Evolutionary conservation across 2,329 filamentous ascomycete species (phyloP), one percentile per base, ranked within the genome.

Genomic region (Epichloe baconii): DNA sequence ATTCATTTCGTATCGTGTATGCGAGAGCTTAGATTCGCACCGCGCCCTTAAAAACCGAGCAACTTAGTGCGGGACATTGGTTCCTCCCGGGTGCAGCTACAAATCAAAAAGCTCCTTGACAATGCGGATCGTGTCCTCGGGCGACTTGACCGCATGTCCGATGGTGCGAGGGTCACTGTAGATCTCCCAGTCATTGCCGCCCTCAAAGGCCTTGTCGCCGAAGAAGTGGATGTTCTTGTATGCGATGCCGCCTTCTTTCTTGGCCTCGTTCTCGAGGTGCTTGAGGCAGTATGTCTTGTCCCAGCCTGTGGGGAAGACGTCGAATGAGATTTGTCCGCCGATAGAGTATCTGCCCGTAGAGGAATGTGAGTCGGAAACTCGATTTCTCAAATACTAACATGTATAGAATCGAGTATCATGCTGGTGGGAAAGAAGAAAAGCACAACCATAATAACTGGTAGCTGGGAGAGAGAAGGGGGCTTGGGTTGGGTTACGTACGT

Each of bases 181-280:
- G 65, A 98, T 96, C 74, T 97, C 91, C 66, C 83, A 91, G 71
- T 98, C 93, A 68, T 97, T 98, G 55, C 93, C 93, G 56, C 93
- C 91, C 67, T 83, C 71, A 65, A 81, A 83, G 26, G 87, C 87
- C 83, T 97, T 98, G 77, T 98, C 93, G 58, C 93, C 93, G 63
- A 97, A 98, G 79, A 97, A 97, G 76, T 97, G 93, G 60, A 97
- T 85, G 44, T 80, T 91, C 59, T 81, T 87, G 76, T 91, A 97
- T 23, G 82, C 72, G 56, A 94, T 74, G 55, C 85, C 83, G 62
- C 80, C 83, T 41, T 78, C 74, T 66, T 78, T 75, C 71, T 77
- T 72, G 56, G 85, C 83, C 68, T 96, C 90, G 56, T 78, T 78
- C 72, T 93, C 88, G 55, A 97, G 75, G 70, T 96, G 90, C 61